Percentiles rank a stretch among this genome's conserved stretches.
These are phyloP conservation scores for Rosa hybrid DNA, from an alignment of 331 rosid genomes.

Conservation along the genomic window DNA sequence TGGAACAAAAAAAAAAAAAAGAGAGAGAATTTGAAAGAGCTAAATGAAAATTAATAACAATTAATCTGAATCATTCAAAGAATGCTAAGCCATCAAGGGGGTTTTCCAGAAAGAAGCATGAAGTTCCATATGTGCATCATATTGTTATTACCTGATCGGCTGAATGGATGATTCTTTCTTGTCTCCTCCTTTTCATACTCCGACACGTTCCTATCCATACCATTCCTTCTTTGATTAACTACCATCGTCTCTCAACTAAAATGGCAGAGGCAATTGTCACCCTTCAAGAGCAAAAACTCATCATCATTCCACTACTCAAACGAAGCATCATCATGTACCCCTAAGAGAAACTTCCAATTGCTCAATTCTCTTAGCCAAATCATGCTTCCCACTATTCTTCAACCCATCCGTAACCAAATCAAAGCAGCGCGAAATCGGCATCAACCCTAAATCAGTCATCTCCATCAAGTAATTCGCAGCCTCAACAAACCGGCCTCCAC, in stretches of 20 bases:
- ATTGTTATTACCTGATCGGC: background rate
- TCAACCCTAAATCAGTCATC: slow-evolving; percentile 82
- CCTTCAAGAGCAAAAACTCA: background rate
- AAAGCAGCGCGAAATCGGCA: slow-evolving; percentile 75
- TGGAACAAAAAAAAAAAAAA: background rate
- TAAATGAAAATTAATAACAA: slow-evolving; percentile 20
- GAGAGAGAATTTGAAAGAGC: slow-evolving; percentile 6
- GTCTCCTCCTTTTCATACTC: background rate
- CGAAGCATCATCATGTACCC: slow-evolving; percentile 38
- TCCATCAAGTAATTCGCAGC: slow-evolving; percentile 82
- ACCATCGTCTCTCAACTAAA: background rate
- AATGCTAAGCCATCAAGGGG: background rate
- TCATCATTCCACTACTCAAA: background rate
- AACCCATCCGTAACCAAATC: slow-evolving; percentile 90
- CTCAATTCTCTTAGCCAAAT: slow-evolving; percentile 72
- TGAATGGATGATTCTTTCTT: background rate
- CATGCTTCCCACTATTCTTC: slow-evolving; percentile 91
- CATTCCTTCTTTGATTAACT: background rate
- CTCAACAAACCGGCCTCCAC: slow-evolving; percentile 75
- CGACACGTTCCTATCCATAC: background rate
- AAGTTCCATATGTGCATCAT: background rate
- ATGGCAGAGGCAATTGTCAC: background rate
- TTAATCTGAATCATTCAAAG: background rate
- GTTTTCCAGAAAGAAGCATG: background rate
- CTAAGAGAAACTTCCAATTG: slow-evolving; percentile 67